Conservation (phyloP, 768 basidiomycete species). For the Favolaschia claudopus region DNA sequence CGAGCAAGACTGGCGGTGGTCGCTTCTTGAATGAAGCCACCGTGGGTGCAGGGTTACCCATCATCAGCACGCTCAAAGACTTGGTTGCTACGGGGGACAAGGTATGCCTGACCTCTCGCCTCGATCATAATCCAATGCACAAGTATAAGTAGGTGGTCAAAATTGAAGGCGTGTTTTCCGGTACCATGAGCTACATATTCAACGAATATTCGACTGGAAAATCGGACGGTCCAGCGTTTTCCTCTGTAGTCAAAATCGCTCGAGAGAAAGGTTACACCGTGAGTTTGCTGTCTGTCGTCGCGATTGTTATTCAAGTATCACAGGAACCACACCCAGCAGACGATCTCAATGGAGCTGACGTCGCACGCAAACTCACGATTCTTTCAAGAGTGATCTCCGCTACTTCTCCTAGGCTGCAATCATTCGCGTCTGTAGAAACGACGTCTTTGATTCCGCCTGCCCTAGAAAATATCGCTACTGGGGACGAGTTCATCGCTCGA, state of each 20-base stretch:
- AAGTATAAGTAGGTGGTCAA: conserved; percentile 79
- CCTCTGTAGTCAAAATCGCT: conserved; percentile 86
- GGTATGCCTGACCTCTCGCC: conserved; percentile 47
- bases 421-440: conserved; percentile 83
- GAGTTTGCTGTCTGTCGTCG: conserved; percentile 24
- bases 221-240: conserved; percentile 78
- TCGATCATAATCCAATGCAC: neutral
- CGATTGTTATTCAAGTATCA: neutral
- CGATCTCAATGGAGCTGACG: conserved; percentile 96
- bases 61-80: conserved; percentile 92
- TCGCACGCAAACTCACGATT: conserved; percentile 96
- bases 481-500: conserved; percentile 82
- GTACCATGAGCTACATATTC: conserved; percentile 99
- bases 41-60: conserved; percentile 94
- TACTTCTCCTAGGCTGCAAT: conserved; percentile 62
- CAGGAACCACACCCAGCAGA: conserved; percentile 98
- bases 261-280: conserved; percentile 96
- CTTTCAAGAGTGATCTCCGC: conserved; percentile 77
- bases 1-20: conserved; percentile 64
- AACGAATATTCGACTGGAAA: conserved; percentile 87
- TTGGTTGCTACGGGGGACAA: conserved; percentile 92
- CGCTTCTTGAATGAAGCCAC: conserved; percentile 87
- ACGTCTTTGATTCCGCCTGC: conserved; percentile 84
- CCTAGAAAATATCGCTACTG: conserved; percentile 70
- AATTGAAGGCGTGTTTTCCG: conserved; percentile 98